A percentile compares a stretch with the other conserved stretches of the same genome.
phyloP scores from a whole-genome alignment of 139 green algal species.

The Chlorella sp. region DNA sequence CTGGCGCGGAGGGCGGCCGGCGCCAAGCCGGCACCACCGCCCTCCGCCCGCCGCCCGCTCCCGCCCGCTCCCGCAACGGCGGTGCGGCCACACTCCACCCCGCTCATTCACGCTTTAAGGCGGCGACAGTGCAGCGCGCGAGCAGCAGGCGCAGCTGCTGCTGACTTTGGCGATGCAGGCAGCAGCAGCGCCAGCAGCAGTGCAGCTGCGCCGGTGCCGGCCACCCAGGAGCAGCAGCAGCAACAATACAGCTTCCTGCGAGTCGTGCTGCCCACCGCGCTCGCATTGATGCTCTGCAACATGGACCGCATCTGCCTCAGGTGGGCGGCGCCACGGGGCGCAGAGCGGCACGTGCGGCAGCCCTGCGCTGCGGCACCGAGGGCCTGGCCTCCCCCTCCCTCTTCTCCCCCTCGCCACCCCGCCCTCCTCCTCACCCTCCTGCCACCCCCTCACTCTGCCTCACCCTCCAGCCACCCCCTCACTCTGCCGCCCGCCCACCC shows the following conservation, averaged over 20 bases:
- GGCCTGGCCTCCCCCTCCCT: too few relatives aligned
- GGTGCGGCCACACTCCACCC: background rate
- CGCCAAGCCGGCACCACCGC: background rate
- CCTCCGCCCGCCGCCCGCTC: background rate
- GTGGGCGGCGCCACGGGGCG: background rate
- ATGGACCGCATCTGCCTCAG: slow-evolving; percentile 95
- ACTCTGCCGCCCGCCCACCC: background rate
- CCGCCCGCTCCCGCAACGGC: background rate
- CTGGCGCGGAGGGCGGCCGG: background rate
- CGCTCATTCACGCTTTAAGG: too few relatives aligned
- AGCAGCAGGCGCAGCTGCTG: slow-evolving; percentile 1
- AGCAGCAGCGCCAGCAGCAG: slow-evolving; percentile 11
- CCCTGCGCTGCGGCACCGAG: too few relatives aligned
- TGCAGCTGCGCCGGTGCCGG: background rate
- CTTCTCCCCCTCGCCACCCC: too few relatives aligned
- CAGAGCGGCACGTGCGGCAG: too few relatives aligned
- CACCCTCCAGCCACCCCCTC: too few relatives aligned
- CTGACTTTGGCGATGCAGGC: background rate
- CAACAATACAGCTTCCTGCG: slow-evolving; percentile 23
- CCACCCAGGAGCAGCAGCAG: background rate
- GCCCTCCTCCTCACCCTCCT: too few relatives aligned
- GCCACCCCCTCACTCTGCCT: too few relatives aligned
- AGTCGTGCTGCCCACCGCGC: slow-evolving; percentile 65
- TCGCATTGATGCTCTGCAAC: slow-evolving; percentile 93
- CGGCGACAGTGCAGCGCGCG: too few relatives aligned